A percentile compares a stretch with the other conserved stretches of the same genome.
These are phyloP conservation scores for Daedaleopsis nitida DNA, from an alignment of 768 basidiomycete genomes.

Conservation along the genomic window DNA sequence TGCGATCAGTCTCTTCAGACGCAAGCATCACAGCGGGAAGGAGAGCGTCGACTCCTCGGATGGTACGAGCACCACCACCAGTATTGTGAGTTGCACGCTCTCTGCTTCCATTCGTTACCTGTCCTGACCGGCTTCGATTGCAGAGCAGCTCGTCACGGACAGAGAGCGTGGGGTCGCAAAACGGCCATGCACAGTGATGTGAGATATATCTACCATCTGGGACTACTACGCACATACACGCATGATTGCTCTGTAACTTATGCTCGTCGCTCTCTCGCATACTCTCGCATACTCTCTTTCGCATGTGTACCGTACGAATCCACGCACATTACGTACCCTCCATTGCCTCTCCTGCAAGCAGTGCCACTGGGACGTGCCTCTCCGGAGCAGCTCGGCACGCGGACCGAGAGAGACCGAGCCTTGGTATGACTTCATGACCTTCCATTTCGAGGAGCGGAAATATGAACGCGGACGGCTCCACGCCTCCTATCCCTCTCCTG, in stretches of 20 bases:
- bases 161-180: slow-evolving; percentile 4
- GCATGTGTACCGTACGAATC: too few relatives aligned
- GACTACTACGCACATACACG: not conserved
- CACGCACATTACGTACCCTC: too few relatives aligned
- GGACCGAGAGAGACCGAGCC: too few relatives aligned
- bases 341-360: too few relatives aligned
- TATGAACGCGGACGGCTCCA: not conserved
- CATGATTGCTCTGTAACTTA: not conserved
- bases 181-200: slow-evolving; percentile 5
- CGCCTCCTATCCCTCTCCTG: slow-evolving; percentile 4
- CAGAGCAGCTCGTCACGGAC: slow-evolving; percentile 14
- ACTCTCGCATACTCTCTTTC: too few relatives aligned
- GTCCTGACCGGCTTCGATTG: not conserved
- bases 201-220: slow-evolving; percentile 10
- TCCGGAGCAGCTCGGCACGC: too few relatives aligned
- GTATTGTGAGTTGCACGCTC: slow-evolving; percentile 3
- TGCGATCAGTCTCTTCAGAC: slow-evolving; percentile 29
- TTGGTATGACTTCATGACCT: slow-evolving; percentile 3
- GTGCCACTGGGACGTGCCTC: too few relatives aligned
- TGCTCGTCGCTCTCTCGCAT: not conserved
- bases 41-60: slow-evolving; percentile 27
- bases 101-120: not conserved
- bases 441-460: too few relatives aligned
- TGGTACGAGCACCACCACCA: slow-evolving; percentile 1
- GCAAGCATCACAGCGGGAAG: slow-evolving; percentile 21